These are phyloP conservation scores for Vitellaria paradoxa DNA, from an alignment of 179 eudicot species.

Conservation along the genomic window DNA sequence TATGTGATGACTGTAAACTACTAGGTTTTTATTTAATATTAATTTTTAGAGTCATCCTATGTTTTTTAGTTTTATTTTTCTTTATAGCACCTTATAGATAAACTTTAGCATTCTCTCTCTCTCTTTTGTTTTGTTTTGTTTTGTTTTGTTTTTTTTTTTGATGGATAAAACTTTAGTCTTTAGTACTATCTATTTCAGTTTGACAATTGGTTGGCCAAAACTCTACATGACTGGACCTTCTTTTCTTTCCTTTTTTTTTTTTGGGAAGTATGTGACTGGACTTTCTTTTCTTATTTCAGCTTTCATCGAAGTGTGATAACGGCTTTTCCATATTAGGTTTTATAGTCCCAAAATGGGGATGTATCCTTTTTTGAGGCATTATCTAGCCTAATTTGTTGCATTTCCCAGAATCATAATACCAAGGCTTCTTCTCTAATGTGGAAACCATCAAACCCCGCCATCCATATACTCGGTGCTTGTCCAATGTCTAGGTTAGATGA, in stretches of 20 bases:
- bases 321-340: constrained; percentile 70
- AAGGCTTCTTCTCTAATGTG: constrained; percentile 42
- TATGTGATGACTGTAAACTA: not conserved
- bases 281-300: constrained; percentile 43
- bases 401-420: constrained; percentile 46
- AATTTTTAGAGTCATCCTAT: not conserved
- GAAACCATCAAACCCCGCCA: constrained; percentile 55
- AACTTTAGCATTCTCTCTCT: not conserved
- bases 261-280: not conserved
- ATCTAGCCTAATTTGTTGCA: constrained; percentile 65
- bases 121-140: no score
- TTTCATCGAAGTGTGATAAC: constrained; percentile 75
- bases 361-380: constrained; percentile 59
- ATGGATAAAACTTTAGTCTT: no score
- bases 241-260: no score
- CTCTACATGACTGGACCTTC: no score
- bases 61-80: not conserved
- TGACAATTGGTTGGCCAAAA: constrained; percentile 1
- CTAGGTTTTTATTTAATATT: no score
- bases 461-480: constrained; percentile 46
- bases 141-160: no score
- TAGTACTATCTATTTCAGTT: no score
- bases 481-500: constrained; percentile 42
- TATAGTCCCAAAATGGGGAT: constrained; percentile 34
- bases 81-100: not conserved